A percentile compares a stretch with the other conserved stretches of the same genome.
phyloP scores from a whole-genome alignment of 2,329 filamentous ascomycete species.

The Fusarium sp. region DNA sequence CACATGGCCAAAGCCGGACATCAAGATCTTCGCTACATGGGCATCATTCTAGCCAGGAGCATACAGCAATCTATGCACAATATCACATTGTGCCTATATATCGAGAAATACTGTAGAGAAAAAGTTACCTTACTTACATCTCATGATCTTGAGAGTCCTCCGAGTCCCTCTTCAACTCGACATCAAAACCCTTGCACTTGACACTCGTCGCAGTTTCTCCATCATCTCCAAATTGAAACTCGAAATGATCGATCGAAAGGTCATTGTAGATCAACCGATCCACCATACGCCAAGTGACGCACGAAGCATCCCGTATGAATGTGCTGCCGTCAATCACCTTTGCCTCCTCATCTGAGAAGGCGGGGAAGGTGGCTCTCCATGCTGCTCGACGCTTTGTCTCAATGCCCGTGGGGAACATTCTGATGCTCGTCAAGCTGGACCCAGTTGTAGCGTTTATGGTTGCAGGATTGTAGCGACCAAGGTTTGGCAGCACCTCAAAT shows the following conservation, averaged over 20 bases:
- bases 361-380: slow-evolving; percentile 10
- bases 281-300: slow-evolving; percentile 10
- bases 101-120: too few species aligned
- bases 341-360: not conserved
- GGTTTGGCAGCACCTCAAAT: not conserved
- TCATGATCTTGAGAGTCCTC: not conserved
- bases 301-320: not conserved
- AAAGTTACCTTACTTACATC: too few species aligned
- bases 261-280: slow-evolving; percentile 12
- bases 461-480: slow-evolving; percentile 8
- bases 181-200: slow-evolving; percentile 3
- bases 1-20: too few species aligned
- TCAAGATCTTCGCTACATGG: too few species aligned
- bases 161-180: not conserved
- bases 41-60: too few species aligned
- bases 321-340: not conserved
- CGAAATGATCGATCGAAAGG: slow-evolving; percentile 12
- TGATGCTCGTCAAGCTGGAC: not conserved
- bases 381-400: not conserved
- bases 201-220: not conserved
- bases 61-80: too few species aligned
- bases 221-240: not conserved
- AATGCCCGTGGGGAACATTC: not conserved
- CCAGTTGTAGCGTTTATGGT: not conserved
- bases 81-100: too few species aligned